Evolutionary conservation across 2,329 filamentous ascomycete species (phyloP).

Genomic region (Bipolaris bicolor): DNA sequence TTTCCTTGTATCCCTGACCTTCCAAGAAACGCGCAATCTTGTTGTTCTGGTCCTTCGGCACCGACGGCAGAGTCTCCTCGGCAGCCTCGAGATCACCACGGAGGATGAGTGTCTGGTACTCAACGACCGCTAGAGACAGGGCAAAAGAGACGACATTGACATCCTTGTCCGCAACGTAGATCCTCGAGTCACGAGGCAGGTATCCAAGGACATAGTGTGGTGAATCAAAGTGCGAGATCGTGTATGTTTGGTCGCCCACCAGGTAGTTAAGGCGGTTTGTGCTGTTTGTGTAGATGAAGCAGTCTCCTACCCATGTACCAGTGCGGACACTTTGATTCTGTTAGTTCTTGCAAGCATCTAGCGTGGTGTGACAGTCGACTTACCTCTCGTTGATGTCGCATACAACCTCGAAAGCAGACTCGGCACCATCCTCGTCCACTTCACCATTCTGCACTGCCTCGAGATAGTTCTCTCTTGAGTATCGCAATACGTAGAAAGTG

Average conservation of each 20-base stretch:
- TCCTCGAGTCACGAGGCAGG: slow-evolving; percentile 90
- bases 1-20: slow-evolving; percentile 94
- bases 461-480: slow-evolving; percentile 85
- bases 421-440: slow-evolving; percentile 88
- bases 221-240: slow-evolving; percentile 94
- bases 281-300: slow-evolving; percentile 97
- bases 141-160: slow-evolving; percentile 88
- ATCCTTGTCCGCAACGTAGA: slow-evolving; percentile 96
- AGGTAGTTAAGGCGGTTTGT: slow-evolving; percentile 98
- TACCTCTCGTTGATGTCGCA: slow-evolving; percentile 92
- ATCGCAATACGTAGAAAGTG: slow-evolving; percentile 91
- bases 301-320: slow-evolving; percentile 97
- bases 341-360: slow-evolving; percentile 15
- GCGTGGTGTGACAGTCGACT: slow-evolving; percentile 35
- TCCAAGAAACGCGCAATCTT: slow-evolving; percentile 98
- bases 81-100: slow-evolving; percentile 93
- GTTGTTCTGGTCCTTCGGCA: slow-evolving; percentile 93
- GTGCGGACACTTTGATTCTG: slow-evolving; percentile 72
- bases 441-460: slow-evolving; percentile 82
- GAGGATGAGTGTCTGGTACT: slow-evolving; percentile 95
- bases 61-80: slow-evolving; percentile 79
- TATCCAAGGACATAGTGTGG: slow-evolving; percentile 95
- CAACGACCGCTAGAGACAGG: slow-evolving; percentile 88
- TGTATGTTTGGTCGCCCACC: slow-evolving; percentile 97
- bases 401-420: slow-evolving; percentile 93